Evolutionary conservation across 768 basidiomycete genomes (phyloP).

Genomic region (Leccinum variicolor): DNA sequence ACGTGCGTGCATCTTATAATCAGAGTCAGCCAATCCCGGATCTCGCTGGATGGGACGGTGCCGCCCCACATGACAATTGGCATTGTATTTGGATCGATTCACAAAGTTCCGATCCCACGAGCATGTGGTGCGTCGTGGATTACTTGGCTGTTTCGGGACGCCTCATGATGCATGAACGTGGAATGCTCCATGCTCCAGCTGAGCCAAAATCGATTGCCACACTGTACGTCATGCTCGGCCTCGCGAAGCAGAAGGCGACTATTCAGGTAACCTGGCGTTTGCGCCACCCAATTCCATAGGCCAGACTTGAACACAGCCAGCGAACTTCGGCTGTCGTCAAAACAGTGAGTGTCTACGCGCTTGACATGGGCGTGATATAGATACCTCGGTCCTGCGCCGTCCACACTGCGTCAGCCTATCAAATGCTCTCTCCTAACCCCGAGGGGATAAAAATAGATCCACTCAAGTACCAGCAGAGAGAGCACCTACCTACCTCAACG

Average conservation of each 20-base stretch:
- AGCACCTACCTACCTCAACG: slow-evolving; percentile 27
- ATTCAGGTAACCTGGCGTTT: neutral
- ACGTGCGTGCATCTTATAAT: neutral
- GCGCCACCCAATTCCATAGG: neutral
- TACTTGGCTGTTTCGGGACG: slow-evolving; percentile 1
- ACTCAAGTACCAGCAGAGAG: neutral
- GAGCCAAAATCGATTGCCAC: neutral
- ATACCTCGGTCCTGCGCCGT: slow-evolving; percentile 32
- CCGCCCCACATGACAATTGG: slow-evolving; percentile 7
- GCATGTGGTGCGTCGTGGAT: neutral
- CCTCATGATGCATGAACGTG: neutral
- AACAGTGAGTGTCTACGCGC: neutral
- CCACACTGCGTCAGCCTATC: neutral
- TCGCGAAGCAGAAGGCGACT: neutral
- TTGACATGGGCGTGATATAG: slow-evolving; percentile 9
- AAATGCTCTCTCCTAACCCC: slow-evolving; percentile 24
- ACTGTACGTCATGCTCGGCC: neutral
- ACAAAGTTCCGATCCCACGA: neutral
- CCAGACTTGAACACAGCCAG: neutral
- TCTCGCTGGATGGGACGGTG: slow-evolving; percentile 34
- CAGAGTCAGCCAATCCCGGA: slow-evolving; percentile 8
- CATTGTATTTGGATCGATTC: slow-evolving; percentile 27
- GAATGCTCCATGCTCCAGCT: neutral
- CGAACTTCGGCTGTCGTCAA: neutral
- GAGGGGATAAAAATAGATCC: slow-evolving; percentile 22